Evolutionary conservation across 78 protist species (phyloP), one percentile per base, ranked within the genome.

Genomic region (Cyanophora paradoxa): DNA sequence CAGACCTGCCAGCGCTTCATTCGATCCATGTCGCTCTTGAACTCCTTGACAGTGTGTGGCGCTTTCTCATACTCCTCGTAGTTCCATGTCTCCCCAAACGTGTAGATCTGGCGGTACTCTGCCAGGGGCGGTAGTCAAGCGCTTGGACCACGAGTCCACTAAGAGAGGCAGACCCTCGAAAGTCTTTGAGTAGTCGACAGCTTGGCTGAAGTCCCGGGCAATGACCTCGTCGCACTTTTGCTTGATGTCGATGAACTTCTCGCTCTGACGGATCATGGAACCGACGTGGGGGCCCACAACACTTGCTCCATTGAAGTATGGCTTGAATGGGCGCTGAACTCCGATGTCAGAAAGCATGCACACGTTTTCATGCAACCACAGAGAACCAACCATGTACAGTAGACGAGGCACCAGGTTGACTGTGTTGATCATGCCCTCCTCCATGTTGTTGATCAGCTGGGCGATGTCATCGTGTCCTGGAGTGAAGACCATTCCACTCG

Each of bases 271-370:
- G 19, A 65, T 41, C 48, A 65, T 65, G 48, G 37, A 24, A 4
- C 72, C 57, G 26, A 65, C 56, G 48, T 65, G 48, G 10, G 72
- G 72, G 1, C 72, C 72, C 37, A 7, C n/a, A 24, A 73, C 46
- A 22, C n/a, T n/a, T 3, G 36, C 37, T 1, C 28, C 34, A 46
- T 48, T 33, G 69, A 73, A 73, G 61, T 73, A 61, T 1, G 62
- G 58, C 78, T 73, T 73, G 46, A 73, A 61, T 8, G 62, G 24
- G 36, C n/a, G n/a, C n/a, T n/a, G n/a, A n/a, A n/a, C n/a, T n/a
- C n/a, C n/a, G n/a, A n/a, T n/a, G n/a, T n/a, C n/a, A n/a, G n/a
- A n/a, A n/a, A n/a, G n/a, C n/a, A n/a, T n/a, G n/a, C n/a, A n/a
- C n/a, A n/a, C n/a, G n/a, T n/a, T n/a, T n/a, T n/a, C n/a, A n/a